Conservation (phyloP, 352 stramenopile genomes). For the Pythium biforme region DNA sequence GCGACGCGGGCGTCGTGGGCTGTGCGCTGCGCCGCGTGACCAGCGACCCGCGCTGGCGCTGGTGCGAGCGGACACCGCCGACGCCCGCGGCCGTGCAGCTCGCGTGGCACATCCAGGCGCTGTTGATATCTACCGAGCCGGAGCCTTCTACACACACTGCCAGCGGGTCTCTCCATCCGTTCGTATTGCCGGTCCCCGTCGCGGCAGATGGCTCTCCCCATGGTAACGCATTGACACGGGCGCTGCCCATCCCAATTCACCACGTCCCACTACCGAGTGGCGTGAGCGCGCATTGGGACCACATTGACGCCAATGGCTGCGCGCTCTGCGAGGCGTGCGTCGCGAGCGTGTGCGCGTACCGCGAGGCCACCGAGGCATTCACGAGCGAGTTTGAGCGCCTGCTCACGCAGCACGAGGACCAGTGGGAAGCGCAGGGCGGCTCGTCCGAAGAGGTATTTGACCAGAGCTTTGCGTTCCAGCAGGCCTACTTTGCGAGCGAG, state of each 20-base stretch:
- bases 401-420: constrained; percentile 10
- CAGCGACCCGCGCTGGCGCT: neutral
- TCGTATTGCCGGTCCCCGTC: neutral
- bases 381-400: constrained; percentile 17
- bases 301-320: neutral
- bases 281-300: neutral
- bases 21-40: constrained; percentile 6
- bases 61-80: neutral
- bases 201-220: too few relatives aligned
- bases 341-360: constrained; percentile 20
- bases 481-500: constrained; percentile 23
- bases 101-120: neutral
- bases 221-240: too few relatives aligned
- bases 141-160: too few relatives aligned
- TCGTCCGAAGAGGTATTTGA: constrained; percentile 18
- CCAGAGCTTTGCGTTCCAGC: constrained; percentile 22
- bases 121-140: too few relatives aligned
- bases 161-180: neutral
- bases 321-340: constrained; percentile 15
- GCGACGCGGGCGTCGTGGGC: neutral
- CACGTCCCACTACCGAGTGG: neutral
- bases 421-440: constrained; percentile 17
- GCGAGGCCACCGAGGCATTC: constrained; percentile 21
- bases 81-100: neutral
- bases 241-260: neutral